These are phyloP conservation scores for Cenchrus americanus DNA, from an alignment of 176 grass and related monocot genomes.

Conservation along the genomic window DNA sequence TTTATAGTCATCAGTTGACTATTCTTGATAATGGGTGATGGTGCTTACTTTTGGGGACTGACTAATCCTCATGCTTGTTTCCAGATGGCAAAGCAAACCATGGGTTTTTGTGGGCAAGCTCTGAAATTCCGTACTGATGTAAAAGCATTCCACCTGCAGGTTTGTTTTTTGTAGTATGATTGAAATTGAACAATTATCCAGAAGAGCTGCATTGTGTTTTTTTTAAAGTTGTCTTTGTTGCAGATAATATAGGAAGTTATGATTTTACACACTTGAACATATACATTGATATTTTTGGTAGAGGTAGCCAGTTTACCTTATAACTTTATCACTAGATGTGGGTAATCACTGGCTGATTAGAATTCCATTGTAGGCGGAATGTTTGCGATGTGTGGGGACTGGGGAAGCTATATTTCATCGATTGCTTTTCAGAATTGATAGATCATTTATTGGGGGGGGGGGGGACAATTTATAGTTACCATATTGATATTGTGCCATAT, in stretches of 20 bases:
- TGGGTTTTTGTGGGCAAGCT: constrained; percentile 93
- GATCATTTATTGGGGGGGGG: neutral
- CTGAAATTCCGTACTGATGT: constrained; percentile 82
- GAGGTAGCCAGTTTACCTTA: neutral
- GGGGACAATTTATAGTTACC: neutral
- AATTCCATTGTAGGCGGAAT: constrained; percentile 6
- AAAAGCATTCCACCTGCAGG: constrained; percentile 95
- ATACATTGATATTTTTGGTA: neutral
- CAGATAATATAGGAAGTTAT: neutral
- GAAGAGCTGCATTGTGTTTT: constrained; percentile 11
- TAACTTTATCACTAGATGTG: neutral
- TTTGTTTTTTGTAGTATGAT: constrained; percentile 46
- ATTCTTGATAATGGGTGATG: constrained; percentile 8
- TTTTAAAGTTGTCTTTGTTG: neutral
- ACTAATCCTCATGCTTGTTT: constrained; percentile 31
- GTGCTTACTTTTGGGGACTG: constrained; percentile 16
- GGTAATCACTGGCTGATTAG: constrained; percentile 3
- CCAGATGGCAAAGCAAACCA: constrained; percentile 98
- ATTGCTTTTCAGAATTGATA: neutral
- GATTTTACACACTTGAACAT: neutral
- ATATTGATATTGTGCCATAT: constrained; percentile 1
- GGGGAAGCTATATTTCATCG: neutral
- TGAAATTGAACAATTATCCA: constrained; percentile 3
- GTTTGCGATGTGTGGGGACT: neutral
- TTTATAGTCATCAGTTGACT: constrained; percentile 26